These are phyloP conservation scores for Nemania sp. DNA, from an alignment of 2,329 filamentous ascomycete genomes.

Conservation along the genomic window DNA sequence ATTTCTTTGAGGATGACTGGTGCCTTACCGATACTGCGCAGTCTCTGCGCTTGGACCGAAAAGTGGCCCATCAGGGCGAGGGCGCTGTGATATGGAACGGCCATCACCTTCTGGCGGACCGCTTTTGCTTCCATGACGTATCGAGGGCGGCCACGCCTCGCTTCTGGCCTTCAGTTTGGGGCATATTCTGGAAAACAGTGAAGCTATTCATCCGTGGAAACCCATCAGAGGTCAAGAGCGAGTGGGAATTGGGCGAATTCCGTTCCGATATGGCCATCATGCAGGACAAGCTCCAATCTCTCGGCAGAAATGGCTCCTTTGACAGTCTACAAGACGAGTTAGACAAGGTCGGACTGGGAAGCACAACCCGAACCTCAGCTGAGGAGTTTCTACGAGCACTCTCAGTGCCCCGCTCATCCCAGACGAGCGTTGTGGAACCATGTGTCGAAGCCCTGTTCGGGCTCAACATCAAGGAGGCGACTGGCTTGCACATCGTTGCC, in stretches of 20 bases:
- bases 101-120: neutral
- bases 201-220: neutral
- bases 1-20: constrained; percentile 3
- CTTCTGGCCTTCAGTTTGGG: neutral
- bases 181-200: neutral
- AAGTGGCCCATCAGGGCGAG: neutral
- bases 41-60: neutral
- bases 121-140: neutral
- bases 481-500: neutral
- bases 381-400: neutral
- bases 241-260: neutral
- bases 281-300: neutral
- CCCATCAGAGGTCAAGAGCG: too few relatives aligned
- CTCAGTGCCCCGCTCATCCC: neutral
- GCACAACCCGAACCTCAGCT: neutral
- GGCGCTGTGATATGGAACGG: neutral
- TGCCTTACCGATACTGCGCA: neutral
- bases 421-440: neutral
- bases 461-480: neutral
- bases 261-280: neutral
- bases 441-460: constrained; percentile 3
- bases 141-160: neutral
- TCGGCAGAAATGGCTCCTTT: neutral
- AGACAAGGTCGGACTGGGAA: neutral
- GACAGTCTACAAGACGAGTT: neutral